Evolutionary conservation across 2,329 filamentous ascomycete species (phyloP).

Genomic region (Rhexocercosporidium sp.): DNA sequence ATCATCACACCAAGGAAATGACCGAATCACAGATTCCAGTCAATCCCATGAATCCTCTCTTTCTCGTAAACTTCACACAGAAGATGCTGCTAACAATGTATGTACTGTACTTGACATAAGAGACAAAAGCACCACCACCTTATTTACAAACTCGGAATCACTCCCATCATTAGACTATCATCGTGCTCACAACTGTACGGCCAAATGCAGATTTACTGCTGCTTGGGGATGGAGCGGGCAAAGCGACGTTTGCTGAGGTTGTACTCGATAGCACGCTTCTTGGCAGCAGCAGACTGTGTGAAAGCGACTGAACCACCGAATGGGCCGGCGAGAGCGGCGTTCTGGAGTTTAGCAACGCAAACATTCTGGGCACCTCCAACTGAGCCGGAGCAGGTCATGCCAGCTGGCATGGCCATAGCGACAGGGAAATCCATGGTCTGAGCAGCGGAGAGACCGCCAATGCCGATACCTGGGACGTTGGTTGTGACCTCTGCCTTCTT

Average conservation of each 20-base stretch:
- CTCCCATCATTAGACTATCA: not conserved
- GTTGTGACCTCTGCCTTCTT: constrained; percentile 53
- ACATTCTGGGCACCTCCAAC: constrained; percentile 65
- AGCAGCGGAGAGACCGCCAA: constrained; percentile 62
- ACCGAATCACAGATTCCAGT: constrained; percentile 29
- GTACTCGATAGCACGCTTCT: constrained; percentile 67
- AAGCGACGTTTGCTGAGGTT: constrained; percentile 44
- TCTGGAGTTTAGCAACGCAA: constrained; percentile 69
- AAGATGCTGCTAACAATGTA: constrained; percentile 8
- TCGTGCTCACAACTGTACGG: not conserved
- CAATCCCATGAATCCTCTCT: not conserved
- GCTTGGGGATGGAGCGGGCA: constrained; percentile 36
- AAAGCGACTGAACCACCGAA: constrained; percentile 72
- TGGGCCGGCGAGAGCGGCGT: constrained; percentile 64
- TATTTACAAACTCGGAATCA: constrained; percentile 16
- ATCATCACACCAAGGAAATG: constrained; percentile 21
- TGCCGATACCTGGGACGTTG: constrained; percentile 63
- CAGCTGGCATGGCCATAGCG: constrained; percentile 67
- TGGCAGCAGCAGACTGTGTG: constrained; percentile 61
- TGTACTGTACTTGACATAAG: not conserved
- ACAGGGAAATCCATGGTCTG: constrained; percentile 68
- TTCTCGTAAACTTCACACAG: not conserved
- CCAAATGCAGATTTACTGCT: constrained; percentile 26
- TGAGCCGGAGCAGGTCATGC: constrained; percentile 68
- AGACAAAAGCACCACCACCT: constrained; percentile 16